These are phyloP conservation scores for Trifolium subterraneum DNA, from an alignment of 306 rosid species.

Conservation along the genomic window DNA sequence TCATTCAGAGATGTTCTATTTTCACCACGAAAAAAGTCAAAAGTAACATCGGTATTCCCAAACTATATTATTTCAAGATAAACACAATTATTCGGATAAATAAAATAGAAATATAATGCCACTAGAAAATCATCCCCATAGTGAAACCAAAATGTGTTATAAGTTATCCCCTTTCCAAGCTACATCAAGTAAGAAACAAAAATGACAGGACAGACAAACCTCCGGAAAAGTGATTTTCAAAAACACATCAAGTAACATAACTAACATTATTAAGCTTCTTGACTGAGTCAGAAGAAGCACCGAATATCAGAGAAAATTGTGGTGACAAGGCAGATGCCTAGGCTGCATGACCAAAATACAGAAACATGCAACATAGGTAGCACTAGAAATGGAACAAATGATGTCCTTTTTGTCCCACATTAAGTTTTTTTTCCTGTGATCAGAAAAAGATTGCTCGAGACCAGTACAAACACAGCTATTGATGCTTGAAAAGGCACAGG, in stretches of 20 bases:
- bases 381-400: too few relatives aligned
- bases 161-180: neutral
- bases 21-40: neutral
- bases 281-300: neutral
- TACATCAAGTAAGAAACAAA: neutral
- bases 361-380: too few relatives aligned
- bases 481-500: too few relatives aligned
- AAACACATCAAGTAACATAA: neutral
- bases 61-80: neutral
- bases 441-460: too few relatives aligned
- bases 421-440: too few relatives aligned
- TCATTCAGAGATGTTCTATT: neutral
- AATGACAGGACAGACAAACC: neutral
- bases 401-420: too few relatives aligned
- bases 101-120: neutral
- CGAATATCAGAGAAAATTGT: neutral
- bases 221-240: neutral
- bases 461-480: too few relatives aligned
- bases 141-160: neutral
- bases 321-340: neutral
- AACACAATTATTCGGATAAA: neutral
- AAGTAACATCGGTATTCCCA: neutral
- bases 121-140: neutral
- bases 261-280: neutral
- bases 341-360: too few relatives aligned